Base-by-base conservation (phyloP, 441 rosid genomes). In the Flueggea neowawraea region DNA sequence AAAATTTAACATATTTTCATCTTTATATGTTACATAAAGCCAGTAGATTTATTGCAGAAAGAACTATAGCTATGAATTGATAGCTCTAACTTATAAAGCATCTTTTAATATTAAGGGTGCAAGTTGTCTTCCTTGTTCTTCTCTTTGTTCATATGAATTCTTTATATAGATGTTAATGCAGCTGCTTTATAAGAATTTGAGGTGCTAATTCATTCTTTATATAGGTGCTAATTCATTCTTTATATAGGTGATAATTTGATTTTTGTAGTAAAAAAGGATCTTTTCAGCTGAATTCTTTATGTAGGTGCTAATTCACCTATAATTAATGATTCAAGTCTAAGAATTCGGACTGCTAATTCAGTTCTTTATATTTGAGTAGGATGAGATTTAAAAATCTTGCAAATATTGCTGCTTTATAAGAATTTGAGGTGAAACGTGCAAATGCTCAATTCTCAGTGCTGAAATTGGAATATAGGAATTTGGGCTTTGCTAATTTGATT, bases 61-160 rank as follows among this genome's bases (percentile, higher is more conserved):
- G 90, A 69, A 81, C 96, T 41, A 71, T 91, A 28, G 70, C 87
- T 57, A 89, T 95, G 99, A 97, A 89, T 73, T 90, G 89, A 36
- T 97, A 89, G 76, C 94, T 95, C 58, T 95, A 89, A 73, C 99
- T 95, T 57, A 84, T 95, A 74, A 91, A 94, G 75, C 88, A 95
- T 78, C 89, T 95, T 68, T 83, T 95, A 57, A 84, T 95, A 69
- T 78, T 95, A 65, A 86, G 96, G 75, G 99, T 91, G 78, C 97
- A 95, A 90, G 97, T 94, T 67, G 75, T 62, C 61, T 57, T 69
- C 56, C 33, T 58, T 43, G 54, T 33, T 43, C 54, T 57, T 48
- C 45, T 57, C 58, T 66, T 68, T 54, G 16, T 62, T 72, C 57
- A 57, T 65, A 64, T 71, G 33, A n/a, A n/a, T n/a, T n/a, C n/a